A percentile compares a stretch with the other conserved stretches of the same genome.
phyloP scores from a whole-genome alignment of 1,139 yeast genomes.

The Suhomyces taliae region DNA sequence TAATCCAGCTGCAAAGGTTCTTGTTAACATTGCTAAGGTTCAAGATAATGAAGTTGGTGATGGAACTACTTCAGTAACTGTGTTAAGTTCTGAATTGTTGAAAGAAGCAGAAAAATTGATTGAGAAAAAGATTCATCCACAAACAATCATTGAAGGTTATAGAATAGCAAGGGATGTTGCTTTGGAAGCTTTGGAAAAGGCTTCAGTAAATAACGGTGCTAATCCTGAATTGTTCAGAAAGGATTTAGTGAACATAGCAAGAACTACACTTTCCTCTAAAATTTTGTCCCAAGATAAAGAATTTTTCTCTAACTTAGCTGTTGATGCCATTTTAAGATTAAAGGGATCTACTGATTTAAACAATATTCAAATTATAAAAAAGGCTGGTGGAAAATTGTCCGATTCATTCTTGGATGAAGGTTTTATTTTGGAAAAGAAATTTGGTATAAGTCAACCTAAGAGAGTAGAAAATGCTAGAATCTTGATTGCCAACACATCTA shows the following conservation, averaged over 20 bases:
- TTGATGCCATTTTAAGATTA: slow-evolving; percentile 87
- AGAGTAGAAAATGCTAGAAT: slow-evolving; percentile 79
- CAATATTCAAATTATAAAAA: slow-evolving; percentile 90
- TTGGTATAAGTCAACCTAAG: slow-evolving; percentile 94
- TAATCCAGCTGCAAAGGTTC: slow-evolving; percentile 97
- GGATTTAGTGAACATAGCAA: slow-evolving; percentile 85
- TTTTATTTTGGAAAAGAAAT: slow-evolving; percentile 83
- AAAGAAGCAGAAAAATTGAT: slow-evolving; percentile 94
- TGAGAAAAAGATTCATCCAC: slow-evolving; percentile 94
- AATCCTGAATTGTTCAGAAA: slow-evolving; percentile 64
- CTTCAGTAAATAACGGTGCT: slow-evolving; percentile 73
- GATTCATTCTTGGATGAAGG: slow-evolving; percentile 97
- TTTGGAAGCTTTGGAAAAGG: slow-evolving; percentile 69
- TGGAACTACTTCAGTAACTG: slow-evolving; percentile 98
- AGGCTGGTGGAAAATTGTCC: slow-evolving; percentile 86
- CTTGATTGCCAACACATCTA: slow-evolving; percentile 90
- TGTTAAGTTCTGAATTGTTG: slow-evolving; percentile 79
- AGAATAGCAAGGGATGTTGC: slow-evolving; percentile 88
- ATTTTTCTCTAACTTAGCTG: slow-evolving; percentile 85
- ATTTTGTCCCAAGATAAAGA: slow-evolving; percentile 93
- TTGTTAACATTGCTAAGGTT: slow-evolving; percentile 92
- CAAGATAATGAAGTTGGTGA: slow-evolving; percentile 99
- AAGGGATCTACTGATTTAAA: slow-evolving; percentile 94
- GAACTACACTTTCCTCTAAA: slow-evolving; percentile 90
- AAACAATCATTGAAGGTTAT: slow-evolving; percentile 94